Conservation (phyloP, 225 moss, liverwort and hornwort genomes). For the Pseudoscleropodium purum region DNA sequence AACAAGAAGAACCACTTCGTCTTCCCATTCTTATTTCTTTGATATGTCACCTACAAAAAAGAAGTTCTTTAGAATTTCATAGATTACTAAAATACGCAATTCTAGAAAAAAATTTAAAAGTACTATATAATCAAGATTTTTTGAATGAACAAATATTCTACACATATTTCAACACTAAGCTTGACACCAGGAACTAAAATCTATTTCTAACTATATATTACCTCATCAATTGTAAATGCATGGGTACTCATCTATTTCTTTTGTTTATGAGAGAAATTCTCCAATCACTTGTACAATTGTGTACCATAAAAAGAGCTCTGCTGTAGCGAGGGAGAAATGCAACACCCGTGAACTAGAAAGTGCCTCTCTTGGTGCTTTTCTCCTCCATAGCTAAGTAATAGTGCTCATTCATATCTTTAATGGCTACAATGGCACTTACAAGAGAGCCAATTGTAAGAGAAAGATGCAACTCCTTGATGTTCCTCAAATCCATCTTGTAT, state of each 20-base stretch:
- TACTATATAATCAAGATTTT: neutral
- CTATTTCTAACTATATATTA: neutral
- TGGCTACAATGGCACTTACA: constrained; percentile 77
- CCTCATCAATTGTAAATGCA: neutral
- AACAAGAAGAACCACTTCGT: constrained; percentile 78
- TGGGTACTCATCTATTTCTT: neutral
- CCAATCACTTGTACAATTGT: neutral
- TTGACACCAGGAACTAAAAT: neutral
- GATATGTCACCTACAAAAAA: constrained; percentile 68
- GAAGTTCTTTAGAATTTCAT: neutral
- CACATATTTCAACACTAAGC: neutral
- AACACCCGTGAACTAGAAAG: constrained; percentile 73
- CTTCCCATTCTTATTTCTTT: constrained; percentile 44
- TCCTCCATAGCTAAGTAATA: constrained; percentile 89
- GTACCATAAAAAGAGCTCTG: constrained; percentile 90
- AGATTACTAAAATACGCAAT: neutral
- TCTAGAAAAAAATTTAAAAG: neutral
- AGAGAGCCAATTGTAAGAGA: neutral
- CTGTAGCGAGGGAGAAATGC: constrained; percentile 86
- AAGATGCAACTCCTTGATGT: neutral
- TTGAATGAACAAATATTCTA: neutral
- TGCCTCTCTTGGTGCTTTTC: constrained; percentile 41
- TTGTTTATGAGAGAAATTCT: neutral
- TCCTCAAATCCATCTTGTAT: neutral
- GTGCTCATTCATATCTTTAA: constrained; percentile 92